Evolutionary conservation across 2,329 filamentous ascomycete species (phyloP).

Genomic region (Xylaria sp.): DNA sequence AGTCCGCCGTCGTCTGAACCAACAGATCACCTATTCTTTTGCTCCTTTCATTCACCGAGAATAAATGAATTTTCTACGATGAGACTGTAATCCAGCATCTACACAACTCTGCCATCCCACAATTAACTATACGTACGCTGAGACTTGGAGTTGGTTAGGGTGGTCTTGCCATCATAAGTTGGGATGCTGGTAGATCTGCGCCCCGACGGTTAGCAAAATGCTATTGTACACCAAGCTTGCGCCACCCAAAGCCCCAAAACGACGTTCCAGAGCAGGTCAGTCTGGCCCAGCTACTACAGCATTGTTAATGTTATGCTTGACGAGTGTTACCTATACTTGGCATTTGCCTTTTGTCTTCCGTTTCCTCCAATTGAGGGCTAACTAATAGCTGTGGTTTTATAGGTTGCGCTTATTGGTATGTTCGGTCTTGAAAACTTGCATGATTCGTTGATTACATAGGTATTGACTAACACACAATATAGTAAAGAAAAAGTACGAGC

Average conservation of each 20-base stretch:
- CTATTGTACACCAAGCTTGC: constrained; percentile 69
- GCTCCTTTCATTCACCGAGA: constrained; percentile 22
- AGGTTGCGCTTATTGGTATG: constrained; percentile 67
- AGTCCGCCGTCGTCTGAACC: constrained; percentile 27
- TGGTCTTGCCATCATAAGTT: constrained; percentile 15
- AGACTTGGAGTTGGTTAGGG: constrained; percentile 18
- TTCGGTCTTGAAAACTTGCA: constrained; percentile 31
- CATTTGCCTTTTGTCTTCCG: background rate
- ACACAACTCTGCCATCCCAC: constrained; percentile 18
- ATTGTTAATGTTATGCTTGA: constrained; percentile 6
- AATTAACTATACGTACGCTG: constrained; percentile 14
- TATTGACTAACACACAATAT: constrained; percentile 38
- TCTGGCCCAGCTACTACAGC: constrained; percentile 36
- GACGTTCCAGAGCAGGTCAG: constrained; percentile 69
- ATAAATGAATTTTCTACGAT: constrained; percentile 17
- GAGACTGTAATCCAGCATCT: constrained; percentile 11
- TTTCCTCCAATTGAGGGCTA: constrained; percentile 36
- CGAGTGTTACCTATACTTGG: constrained; percentile 6
- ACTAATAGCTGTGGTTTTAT: constrained; percentile 40
- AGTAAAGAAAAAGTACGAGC: constrained; percentile 66
- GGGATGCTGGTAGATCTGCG: constrained; percentile 31
- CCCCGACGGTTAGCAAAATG: constrained; percentile 55
- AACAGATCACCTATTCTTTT: constrained; percentile 24
- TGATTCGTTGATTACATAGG: constrained; percentile 15
- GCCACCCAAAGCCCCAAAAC: constrained; percentile 68